These are phyloP conservation scores for Melaleuca quinquenervia DNA, from an alignment of 345 rosid genomes.

Conservation along the genomic window DNA sequence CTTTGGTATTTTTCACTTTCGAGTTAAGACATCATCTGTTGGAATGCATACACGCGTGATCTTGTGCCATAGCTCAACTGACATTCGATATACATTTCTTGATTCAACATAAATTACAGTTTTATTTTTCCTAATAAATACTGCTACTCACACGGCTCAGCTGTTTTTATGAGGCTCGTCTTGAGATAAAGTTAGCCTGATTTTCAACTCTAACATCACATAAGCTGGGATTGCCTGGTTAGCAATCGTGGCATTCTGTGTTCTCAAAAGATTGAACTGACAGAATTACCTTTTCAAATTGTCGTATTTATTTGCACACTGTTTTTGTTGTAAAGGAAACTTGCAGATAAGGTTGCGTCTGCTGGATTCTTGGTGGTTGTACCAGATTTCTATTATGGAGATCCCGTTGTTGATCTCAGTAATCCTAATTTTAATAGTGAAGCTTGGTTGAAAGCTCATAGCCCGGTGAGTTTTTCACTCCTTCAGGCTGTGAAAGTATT, in stretches of 20 bases:
- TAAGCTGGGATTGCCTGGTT: background rate
- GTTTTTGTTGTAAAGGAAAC: conserved; percentile 9
- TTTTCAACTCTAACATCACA: background rate
- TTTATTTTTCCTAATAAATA: background rate
- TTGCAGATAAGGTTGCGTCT: conserved; percentile 27
- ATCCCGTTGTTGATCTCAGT: background rate
- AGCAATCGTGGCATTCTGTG: background rate
- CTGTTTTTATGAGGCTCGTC: background rate
- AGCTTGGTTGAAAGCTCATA: conserved; percentile 5
- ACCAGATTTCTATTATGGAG: conserved; percentile 9
- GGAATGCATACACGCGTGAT: background rate
- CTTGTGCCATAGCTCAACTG: background rate
- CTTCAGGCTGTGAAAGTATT: background rate
- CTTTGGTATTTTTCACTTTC: background rate
- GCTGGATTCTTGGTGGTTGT: conserved; percentile 18
- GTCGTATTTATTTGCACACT: background rate
- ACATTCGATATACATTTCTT: background rate
- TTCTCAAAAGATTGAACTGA: background rate
- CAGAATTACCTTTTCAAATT: background rate
- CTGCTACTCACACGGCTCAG: background rate
- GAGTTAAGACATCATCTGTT: background rate
- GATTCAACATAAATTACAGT: background rate
- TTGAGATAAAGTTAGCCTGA: background rate
- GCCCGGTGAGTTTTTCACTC: background rate
- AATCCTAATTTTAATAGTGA: background rate